Conservation (phyloP, 305 asterid species). For the Fraxinus baroniana region DNA sequence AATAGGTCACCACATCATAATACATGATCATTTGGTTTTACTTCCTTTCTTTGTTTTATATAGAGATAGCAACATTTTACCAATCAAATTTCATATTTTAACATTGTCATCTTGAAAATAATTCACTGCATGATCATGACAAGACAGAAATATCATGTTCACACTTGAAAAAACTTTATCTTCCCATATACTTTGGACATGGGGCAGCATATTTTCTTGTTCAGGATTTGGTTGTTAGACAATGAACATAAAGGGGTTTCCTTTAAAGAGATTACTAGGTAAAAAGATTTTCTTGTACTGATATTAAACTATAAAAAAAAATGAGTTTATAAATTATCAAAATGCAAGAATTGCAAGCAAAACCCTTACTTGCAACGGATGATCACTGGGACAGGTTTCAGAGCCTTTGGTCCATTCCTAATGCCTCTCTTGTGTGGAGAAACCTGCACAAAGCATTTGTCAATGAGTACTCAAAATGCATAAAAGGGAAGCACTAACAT, state of each 20-base stretch:
- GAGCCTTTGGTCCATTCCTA: conserved; percentile 90
- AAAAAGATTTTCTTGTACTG: neutral
- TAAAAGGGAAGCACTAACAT: neutral
- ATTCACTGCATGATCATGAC: neutral
- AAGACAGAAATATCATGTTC: neutral
- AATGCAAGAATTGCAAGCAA: neutral
- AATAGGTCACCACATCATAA: too few relatives aligned
- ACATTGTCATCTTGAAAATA: neutral
- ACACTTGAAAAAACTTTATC: neutral
- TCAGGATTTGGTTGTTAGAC: too few relatives aligned
- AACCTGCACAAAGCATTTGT: conserved; percentile 44
- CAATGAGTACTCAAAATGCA: neutral
- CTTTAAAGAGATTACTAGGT: neutral
- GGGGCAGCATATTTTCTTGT: too few relatives aligned
- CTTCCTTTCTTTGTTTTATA: too few relatives aligned
- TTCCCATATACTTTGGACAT: neutral
- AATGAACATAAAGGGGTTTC: neutral
- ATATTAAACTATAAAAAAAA: too few relatives aligned
- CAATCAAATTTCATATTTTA: neutral
- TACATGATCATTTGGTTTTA: too few relatives aligned
- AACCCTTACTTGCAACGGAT: conserved; percentile 77
- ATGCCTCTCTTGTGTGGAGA: conserved; percentile 78
- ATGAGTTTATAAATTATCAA: neutral
- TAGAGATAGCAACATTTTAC: too few relatives aligned
- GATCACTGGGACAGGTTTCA: conserved; percentile 88